Conservation (phyloP, 352 stramenopile genomes). For the Plasmopara viticola region DNA sequence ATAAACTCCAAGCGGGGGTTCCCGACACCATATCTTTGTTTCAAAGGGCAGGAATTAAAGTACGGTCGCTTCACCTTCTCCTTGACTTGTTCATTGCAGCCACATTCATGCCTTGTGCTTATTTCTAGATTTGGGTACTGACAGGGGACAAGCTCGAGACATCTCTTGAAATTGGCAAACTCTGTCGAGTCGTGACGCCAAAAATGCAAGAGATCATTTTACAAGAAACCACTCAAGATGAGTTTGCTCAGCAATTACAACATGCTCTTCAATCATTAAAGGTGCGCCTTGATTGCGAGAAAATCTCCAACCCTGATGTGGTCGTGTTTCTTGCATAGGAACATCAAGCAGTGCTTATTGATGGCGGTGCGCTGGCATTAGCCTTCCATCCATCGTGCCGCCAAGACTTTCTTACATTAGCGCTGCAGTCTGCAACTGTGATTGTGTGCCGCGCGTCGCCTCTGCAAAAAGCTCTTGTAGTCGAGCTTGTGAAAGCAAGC, state of each 20-base stretch:
- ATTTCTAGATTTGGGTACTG: constrained; percentile 85
- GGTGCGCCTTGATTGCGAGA: constrained; percentile 10
- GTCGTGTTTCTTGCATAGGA: constrained; percentile 22
- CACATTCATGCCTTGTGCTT: not conserved
- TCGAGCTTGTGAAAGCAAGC: constrained; percentile 90
- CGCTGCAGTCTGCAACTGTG: constrained; percentile 71
- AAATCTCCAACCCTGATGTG: too few species aligned
- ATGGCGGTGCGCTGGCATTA: constrained; percentile 53
- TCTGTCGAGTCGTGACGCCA: constrained; percentile 78
- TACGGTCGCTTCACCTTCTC: constrained; percentile 28
- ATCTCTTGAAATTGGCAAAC: constrained; percentile 96
- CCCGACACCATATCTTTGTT: constrained; percentile 89
- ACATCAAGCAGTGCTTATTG: constrained; percentile 62
- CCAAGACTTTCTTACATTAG: constrained; percentile 57
- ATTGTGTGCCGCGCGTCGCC: constrained; percentile 86
- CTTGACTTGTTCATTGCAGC: not conserved
- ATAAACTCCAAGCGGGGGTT: constrained; percentile 96
- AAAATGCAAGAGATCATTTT: constrained; percentile 77
- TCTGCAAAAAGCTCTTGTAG: constrained; percentile 87
- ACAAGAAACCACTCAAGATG: constrained; percentile 31
- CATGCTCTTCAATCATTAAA: constrained; percentile 37
- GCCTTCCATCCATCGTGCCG: constrained; percentile 51
- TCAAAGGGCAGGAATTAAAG: constrained; percentile 92
- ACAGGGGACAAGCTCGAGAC: constrained; percentile 98
- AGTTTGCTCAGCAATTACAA: constrained; percentile 52